Evolutionary conservation across 192 early-diverging fungal species (phyloP).

Genomic region (Nowakowskiella sp.): DNA sequence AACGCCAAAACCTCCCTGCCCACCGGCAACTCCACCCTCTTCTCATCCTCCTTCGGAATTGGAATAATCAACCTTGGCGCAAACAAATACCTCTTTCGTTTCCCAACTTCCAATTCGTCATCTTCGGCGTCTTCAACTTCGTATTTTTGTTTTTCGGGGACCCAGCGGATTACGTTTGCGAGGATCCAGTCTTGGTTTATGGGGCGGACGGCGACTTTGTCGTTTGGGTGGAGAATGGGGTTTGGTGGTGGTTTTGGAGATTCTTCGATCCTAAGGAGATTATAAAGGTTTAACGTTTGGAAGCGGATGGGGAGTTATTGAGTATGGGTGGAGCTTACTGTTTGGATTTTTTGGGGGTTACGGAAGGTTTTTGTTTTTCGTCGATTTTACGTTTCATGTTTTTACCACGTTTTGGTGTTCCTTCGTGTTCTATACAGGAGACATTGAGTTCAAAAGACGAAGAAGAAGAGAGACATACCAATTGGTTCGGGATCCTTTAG

Average conservation of each 20-base stretch:
- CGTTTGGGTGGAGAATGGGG: not conserved
- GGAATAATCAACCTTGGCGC: slow-evolving; percentile 17
- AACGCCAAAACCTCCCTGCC: slow-evolving; percentile 34
- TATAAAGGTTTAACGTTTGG: slow-evolving; percentile 1
- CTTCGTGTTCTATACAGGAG: too few species aligned
- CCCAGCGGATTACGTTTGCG: slow-evolving; percentile 22
- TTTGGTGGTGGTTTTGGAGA: not conserved
- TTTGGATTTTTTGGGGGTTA: too few species aligned
- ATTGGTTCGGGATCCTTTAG: not conserved
- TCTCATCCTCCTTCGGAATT: slow-evolving; percentile 18
- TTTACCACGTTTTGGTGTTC: too few species aligned
- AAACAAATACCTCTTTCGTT: slow-evolving; percentile 26
- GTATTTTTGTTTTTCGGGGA: slow-evolving; percentile 32
- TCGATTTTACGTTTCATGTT: too few species aligned
- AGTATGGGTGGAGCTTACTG: not conserved
- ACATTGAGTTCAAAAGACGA: too few species aligned
- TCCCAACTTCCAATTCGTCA: slow-evolving; percentile 22
- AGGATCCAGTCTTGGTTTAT: slow-evolving; percentile 30
- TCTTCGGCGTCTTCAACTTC: slow-evolving; percentile 40
- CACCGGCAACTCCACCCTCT: slow-evolving; percentile 21
- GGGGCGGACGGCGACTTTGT: slow-evolving; percentile 28
- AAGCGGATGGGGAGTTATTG: not conserved
- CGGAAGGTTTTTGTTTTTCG: too few species aligned
- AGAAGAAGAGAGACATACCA: not conserved
- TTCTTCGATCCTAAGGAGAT: not conserved